Percentiles rank a stretch among this genome's conserved stretches.
Evolutionary conservation across 805 yeast species (phyloP).

Genomic region (Brettanomyces naardenensis): DNA sequence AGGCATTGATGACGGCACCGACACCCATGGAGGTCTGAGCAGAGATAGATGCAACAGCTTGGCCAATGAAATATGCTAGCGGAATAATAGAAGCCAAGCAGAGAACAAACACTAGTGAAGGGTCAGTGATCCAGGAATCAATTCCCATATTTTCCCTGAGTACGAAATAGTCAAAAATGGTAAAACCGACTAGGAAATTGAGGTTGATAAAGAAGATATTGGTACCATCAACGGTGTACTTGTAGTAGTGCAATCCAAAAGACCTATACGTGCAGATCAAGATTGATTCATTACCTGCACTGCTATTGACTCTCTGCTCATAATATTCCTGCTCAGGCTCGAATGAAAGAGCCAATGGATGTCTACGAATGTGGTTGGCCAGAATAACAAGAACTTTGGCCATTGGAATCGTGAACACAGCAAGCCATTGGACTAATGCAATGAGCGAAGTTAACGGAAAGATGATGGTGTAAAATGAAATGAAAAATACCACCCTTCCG

Average conservation of each 20-base stretch:
- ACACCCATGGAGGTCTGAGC: slow-evolving; percentile 99
- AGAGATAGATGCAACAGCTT: slow-evolving; percentile 97
- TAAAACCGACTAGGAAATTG: slow-evolving; percentile 70
- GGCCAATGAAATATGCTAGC: slow-evolving; percentile 93
- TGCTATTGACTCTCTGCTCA: slow-evolving; percentile 16
- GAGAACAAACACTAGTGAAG: slow-evolving; percentile 60
- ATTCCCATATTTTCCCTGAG: slow-evolving; percentile 38
- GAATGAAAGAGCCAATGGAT: slow-evolving; percentile 83
- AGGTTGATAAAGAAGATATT: slow-evolving; percentile 87
- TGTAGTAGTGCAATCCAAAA: slow-evolving; percentile 87
- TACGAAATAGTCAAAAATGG: slow-evolving; percentile 68
- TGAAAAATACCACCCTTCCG: slow-evolving; percentile 72
- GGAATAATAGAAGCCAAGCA: slow-evolving; percentile 86
- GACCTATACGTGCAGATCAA: slow-evolving; percentile 88
- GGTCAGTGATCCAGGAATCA: slow-evolving; percentile 43
- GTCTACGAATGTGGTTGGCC: slow-evolving; percentile 73
- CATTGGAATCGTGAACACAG: slow-evolving; percentile 91
- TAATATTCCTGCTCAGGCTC: slow-evolving; percentile 49
- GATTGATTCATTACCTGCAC: slow-evolving; percentile 46
- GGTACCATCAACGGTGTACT: slow-evolving; percentile 94
- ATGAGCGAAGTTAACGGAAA: slow-evolving; percentile 58
- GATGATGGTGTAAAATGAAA: slow-evolving; percentile 58
- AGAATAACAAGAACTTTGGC: slow-evolving; percentile 66
- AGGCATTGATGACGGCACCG: slow-evolving; percentile 97
- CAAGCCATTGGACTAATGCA: slow-evolving; percentile 64